Conservation (phyloP, 169 alveolate genomes). For the Blepharisma undulans region DNA sequence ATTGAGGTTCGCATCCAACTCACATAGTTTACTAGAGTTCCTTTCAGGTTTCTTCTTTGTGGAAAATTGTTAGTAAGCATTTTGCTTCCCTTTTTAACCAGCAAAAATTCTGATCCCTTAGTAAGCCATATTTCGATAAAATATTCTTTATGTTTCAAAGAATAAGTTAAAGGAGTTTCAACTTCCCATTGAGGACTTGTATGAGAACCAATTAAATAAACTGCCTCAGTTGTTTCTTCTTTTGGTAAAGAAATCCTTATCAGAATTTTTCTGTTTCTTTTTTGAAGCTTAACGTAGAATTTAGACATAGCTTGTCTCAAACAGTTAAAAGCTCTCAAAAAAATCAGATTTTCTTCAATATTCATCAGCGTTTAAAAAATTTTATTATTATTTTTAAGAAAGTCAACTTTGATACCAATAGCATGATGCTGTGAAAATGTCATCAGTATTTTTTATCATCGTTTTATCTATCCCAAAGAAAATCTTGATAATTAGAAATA, state of each 20-base stretch:
- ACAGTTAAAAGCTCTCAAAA: too few species aligned
- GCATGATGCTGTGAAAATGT: too few species aligned
- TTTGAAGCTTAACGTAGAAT: too few species aligned
- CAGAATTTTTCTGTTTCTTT: too few species aligned
- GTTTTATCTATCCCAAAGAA: too few species aligned
- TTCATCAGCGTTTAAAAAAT: too few species aligned
- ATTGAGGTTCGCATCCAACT: background rate
- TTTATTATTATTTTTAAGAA: too few species aligned
- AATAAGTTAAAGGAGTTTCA: background rate
- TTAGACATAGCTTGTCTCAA: too few species aligned
- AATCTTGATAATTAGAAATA: too few species aligned
- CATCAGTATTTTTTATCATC: too few species aligned
- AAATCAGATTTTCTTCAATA: too few species aligned
- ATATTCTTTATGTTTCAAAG: background rate
- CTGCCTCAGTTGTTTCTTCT: background rate
- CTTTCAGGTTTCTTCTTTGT: background rate
- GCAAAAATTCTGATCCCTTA: background rate
- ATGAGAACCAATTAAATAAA: background rate
- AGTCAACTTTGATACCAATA: too few species aligned
- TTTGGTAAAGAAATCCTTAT: background rate
- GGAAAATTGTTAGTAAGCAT: background rate
- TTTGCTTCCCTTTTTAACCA: background rate
- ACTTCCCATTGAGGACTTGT: background rate
- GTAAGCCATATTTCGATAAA: constrained; percentile 1
- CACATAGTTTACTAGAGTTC: background rate